A percentile compares a stretch with the other conserved stretches of the same genome.
Evolutionary conservation across 768 basidiomycete species (phyloP).

Genomic region (Tephrocybe sp.): DNA sequence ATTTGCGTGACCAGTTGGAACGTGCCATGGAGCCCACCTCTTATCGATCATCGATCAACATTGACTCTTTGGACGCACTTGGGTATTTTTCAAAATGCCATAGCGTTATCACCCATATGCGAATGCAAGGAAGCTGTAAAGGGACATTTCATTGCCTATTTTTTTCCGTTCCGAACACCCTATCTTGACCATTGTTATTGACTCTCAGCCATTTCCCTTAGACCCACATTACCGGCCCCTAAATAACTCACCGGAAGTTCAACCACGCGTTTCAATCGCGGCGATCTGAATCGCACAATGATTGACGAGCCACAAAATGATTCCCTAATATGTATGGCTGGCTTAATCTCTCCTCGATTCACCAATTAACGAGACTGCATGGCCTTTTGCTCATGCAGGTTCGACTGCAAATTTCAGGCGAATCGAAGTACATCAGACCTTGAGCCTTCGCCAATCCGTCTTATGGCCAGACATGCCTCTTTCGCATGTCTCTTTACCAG

Average conservation of each 20-base stretch:
- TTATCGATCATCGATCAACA: slow-evolving; percentile 5
- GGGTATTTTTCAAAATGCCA: no score
- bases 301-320: background rate
- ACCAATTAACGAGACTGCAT: no score
- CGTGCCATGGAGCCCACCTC: background rate
- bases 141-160: background rate
- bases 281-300: no score
- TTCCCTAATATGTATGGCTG: background rate
- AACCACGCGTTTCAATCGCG: background rate
- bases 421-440: slow-evolving; percentile 42
- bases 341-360: no score
- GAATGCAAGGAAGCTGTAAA: background rate
- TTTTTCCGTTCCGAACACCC: no score
- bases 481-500: slow-evolving; percentile 48
- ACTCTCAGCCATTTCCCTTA: no score
- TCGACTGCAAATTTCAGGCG: slow-evolving; percentile 6
- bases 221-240: background rate
- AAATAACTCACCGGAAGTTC: background rate
- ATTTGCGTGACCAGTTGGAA: background rate
- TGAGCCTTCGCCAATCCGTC: slow-evolving; percentile 52
- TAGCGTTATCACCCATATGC: no score
- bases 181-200: no score
- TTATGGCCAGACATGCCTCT: slow-evolving; percentile 54
- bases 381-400: background rate
- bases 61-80: no score